These are phyloP conservation scores for Amanita rimosa DNA, from an alignment of 768 basidiomycete genomes.

Conservation along the genomic window DNA sequence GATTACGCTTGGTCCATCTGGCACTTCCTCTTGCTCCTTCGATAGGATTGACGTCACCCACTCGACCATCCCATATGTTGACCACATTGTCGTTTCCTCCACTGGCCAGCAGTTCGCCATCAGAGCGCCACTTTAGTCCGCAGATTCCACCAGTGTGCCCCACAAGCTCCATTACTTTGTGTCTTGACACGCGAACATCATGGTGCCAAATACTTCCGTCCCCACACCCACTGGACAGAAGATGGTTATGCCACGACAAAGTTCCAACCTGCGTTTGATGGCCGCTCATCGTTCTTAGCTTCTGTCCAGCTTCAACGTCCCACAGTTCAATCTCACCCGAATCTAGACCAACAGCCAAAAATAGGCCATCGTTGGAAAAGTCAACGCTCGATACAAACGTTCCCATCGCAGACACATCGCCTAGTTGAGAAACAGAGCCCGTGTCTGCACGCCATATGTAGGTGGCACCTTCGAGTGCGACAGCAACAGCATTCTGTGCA, in stretches of 20 bases:
- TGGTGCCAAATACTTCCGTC: constrained; percentile 97
- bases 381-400: constrained; percentile 68
- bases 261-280: constrained; percentile 78
- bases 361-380: constrained; percentile 72
- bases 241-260: constrained; percentile 80
- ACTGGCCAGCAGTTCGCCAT: constrained; percentile 85
- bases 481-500: constrained; percentile 74
- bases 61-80: constrained; percentile 90
- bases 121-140: constrained; percentile 79
- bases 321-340: constrained; percentile 89
- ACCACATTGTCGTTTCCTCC: constrained; percentile 98
- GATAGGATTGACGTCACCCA: constrained; percentile 35
- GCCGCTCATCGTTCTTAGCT: constrained; percentile 84
- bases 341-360: constrained; percentile 72
- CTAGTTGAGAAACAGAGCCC: constrained; percentile 69
- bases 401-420: constrained; percentile 57
- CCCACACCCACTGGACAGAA: constrained; percentile 80
- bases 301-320: constrained; percentile 73
- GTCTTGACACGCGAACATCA: constrained; percentile 79
- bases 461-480: constrained; percentile 76
- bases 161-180: constrained; percentile 83
- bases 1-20: constrained; percentile 88
- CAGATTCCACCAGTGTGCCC: constrained; percentile 94
- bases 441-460: constrained; percentile 95
- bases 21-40: constrained; percentile 46